A percentile compares a stretch with the other conserved stretches of the same genome.
These are phyloP conservation scores for Monosporascus sp. DNA, from an alignment of 2,329 filamentous ascomycete genomes.

Conservation along the genomic window DNA sequence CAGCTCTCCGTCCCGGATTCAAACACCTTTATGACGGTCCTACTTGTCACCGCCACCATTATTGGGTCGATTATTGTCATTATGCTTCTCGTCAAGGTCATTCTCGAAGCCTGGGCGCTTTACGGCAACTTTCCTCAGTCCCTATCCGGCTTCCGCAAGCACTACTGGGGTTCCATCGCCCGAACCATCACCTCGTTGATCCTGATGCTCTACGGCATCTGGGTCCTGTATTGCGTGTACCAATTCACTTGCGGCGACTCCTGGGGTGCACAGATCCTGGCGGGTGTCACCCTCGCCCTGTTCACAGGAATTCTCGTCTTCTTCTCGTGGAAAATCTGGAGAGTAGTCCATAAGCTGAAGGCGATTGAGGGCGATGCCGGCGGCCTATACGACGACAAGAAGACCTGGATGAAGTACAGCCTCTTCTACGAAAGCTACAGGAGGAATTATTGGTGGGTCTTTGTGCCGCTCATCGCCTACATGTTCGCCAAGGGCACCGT, in stretches of 20 bases:
- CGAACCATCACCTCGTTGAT: constrained; percentile 88
- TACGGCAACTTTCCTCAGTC: constrained; percentile 78
- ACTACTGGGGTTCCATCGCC: constrained; percentile 91
- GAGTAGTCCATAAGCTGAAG: constrained; percentile 68
- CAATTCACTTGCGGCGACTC: constrained; percentile 93
- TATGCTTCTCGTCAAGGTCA: constrained; percentile 83
- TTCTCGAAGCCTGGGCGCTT: constrained; percentile 87
- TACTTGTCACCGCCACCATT: constrained; percentile 82
- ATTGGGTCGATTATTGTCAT: constrained; percentile 78
- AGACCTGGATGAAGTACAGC: constrained; percentile 90
- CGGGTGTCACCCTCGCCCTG: constrained; percentile 70
- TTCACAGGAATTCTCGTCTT: constrained; percentile 79
- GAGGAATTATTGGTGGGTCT: constrained; percentile 95
- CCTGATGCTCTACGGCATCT: constrained; percentile 85
- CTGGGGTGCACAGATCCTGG: constrained; percentile 82
- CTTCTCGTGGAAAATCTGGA: constrained; percentile 81
- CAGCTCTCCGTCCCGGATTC: constrained; percentile 77
- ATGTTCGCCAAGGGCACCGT: constrained; percentile 84
- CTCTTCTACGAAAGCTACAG: constrained; percentile 97
- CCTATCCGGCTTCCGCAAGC: constrained; percentile 80
- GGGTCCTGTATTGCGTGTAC: constrained; percentile 93
- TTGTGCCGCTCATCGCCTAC: constrained; percentile 83
- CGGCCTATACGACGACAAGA: constrained; percentile 80
- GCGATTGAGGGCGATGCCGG: constrained; percentile 66
- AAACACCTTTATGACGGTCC: constrained; percentile 94